phyloP scores from a whole-genome alignment of 768 basidiomycete species.

The Royoungia palumana region DNA sequence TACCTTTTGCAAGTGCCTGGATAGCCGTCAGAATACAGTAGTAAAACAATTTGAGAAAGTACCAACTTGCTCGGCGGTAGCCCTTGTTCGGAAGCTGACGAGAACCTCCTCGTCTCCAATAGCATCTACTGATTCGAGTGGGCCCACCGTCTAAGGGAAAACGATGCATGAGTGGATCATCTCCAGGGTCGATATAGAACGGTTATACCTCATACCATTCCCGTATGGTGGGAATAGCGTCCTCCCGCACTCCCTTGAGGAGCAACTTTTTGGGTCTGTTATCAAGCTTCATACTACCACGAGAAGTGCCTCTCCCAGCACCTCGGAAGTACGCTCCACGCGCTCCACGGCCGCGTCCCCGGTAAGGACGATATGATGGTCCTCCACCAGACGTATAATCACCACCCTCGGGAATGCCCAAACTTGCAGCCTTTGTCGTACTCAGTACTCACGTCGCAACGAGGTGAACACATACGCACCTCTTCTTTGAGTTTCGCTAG shows the following conservation, averaged over 20 bases:
- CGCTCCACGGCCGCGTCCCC: conserved; percentile 61
- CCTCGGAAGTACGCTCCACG: conserved; percentile 59
- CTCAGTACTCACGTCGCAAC: conserved; percentile 6
- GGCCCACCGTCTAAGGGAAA: conserved; percentile 54
- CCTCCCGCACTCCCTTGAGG: conserved; percentile 62
- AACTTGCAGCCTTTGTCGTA: conserved; percentile 58
- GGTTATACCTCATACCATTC: conserved; percentile 78
- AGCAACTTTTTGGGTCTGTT: conserved; percentile 81
- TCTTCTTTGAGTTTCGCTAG: conserved; percentile 77
- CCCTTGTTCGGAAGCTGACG: conserved; percentile 68
- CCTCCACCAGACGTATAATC: conserved; percentile 33
- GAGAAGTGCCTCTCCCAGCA: conserved; percentile 61
- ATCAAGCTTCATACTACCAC: conserved; percentile 83
- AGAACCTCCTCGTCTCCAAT: conserved; percentile 56
- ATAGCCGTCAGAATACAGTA: conserved; percentile 11
- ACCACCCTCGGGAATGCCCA: conserved; percentile 60
- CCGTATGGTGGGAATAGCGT: conserved; percentile 56
- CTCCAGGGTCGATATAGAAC: background rate
- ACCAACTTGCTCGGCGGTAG: conserved; percentile 73
- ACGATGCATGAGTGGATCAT: conserved; percentile 3
- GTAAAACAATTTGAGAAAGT: background rate
- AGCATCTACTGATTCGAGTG: conserved; percentile 61
- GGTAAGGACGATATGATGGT: conserved; percentile 60
- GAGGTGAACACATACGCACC: conserved; percentile 40
- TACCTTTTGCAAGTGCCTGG: conserved; percentile 72